phyloP scores from a whole-genome alignment of 306 rosid species.

The Glycine tomentella region DNA sequence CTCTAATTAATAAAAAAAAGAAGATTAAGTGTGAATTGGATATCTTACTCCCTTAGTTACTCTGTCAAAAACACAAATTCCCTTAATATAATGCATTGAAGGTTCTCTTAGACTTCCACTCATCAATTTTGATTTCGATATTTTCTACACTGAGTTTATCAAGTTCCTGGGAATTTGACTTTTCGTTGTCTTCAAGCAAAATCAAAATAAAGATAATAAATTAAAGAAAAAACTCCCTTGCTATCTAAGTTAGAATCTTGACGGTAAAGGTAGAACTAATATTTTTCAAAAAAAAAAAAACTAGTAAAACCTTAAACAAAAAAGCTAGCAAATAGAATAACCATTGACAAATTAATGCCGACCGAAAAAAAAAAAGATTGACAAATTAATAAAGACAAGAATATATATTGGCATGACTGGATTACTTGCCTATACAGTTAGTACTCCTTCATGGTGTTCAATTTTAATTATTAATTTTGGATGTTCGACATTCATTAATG shows the following conservation, averaged over 20 bases:
- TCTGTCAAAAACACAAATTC: background rate
- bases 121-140: background rate
- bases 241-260: constrained; percentile 24
- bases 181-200: constrained; percentile 10
- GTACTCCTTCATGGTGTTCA: too few relatives aligned
- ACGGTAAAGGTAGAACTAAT: background rate
- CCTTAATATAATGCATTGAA: background rate
- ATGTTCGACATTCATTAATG: background rate
- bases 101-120: background rate
- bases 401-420: too few relatives aligned
- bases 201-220: background rate
- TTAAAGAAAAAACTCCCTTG: constrained; percentile 14
- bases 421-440: too few relatives aligned
- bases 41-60: too few relatives aligned
- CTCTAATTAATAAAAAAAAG: background rate
- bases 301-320: background rate
- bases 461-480: too few relatives aligned
- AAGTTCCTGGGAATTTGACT: constrained; percentile 5
- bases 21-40: too few relatives aligned
- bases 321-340: background rate
- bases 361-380: too few relatives aligned
- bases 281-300: background rate
- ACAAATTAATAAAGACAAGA: background rate
- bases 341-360: background rate
- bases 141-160: background rate